Evolutionary conservation across 352 stramenopile species (phyloP).

Genomic region (Phytophthora fragariaefolia): DNA sequence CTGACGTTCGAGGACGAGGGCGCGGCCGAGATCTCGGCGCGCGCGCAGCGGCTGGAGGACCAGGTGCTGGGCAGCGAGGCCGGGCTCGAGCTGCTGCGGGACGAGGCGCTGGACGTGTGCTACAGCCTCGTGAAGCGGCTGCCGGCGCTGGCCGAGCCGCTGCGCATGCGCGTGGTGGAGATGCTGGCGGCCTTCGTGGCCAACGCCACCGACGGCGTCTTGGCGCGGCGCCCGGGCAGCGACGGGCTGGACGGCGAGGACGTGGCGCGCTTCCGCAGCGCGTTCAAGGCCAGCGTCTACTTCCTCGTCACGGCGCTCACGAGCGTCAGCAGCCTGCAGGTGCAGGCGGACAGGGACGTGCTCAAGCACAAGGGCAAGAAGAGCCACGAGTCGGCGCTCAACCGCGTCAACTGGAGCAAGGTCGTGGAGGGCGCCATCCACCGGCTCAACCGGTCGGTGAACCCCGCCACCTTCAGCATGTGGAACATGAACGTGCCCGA

Average conservation of each 20-base stretch:
- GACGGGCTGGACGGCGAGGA: constrained; percentile 60
- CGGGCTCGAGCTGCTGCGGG: constrained; percentile 59
- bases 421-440: constrained; percentile 66
- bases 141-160: constrained; percentile 47
- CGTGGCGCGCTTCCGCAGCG: constrained; percentile 49
- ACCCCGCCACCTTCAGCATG: constrained; percentile 65
- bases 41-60: constrained; percentile 57
- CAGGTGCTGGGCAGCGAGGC: constrained; percentile 63
- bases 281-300: constrained; percentile 76
- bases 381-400: constrained; percentile 38
- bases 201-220: constrained; percentile 64
- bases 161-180: constrained; percentile 71
- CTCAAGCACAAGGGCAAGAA: constrained; percentile 65
- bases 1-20: constrained; percentile 61
- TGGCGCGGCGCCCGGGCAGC: constrained; percentile 36
- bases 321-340: constrained; percentile 53
- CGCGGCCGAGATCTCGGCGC: constrained; percentile 50
- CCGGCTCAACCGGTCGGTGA: constrained; percentile 68
- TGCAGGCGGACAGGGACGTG: constrained; percentile 68
- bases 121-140: constrained; percentile 83
- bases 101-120: constrained; percentile 70
- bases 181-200: constrained; percentile 67
- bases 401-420: constrained; percentile 70
- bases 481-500: constrained; percentile 86
- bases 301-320: constrained; percentile 72